Base-by-base conservation (phyloP, 768 basidiomycete species). In the Pulveroboletus sp. region DNA sequence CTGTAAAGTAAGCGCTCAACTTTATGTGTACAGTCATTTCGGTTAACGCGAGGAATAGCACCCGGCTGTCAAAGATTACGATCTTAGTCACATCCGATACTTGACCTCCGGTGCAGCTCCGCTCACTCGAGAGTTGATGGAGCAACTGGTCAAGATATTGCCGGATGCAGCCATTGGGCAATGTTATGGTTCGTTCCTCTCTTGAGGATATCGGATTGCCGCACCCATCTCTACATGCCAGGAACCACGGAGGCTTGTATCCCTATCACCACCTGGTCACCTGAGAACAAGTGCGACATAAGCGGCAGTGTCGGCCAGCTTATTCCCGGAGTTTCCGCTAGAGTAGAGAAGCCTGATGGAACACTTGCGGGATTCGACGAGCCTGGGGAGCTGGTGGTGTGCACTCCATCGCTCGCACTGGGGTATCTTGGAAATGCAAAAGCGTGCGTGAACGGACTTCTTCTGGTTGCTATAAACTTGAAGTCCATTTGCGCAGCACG, bases 341-440 rank as follows among this genome's bases (percentile, higher is more conserved):
- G 77, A 42, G 76, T 87, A 5, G 68, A 83, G 50, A 81, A 76
- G 61, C 56, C 73, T 24, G 83, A 86, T 60, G 82, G 83, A 4
- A 70, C 73, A 5, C 67, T 78, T 39, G 83, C 78, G 11, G 65
- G 62, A 6, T 78, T 80, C 52, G 79, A 78, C 30, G 82, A 86
- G 60, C 71, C 73, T 26, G 85, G 85, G 1, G 82, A 86, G 59
- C 65, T 87, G 4, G 66, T 84, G 2, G 74, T 85, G 6, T 76
- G 68, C 28, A 76, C 81, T 1, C 84, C 84, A 9, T 74, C 81
- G 1, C 76, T 83, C 70, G 74, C 84, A 7, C 59, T 82, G 46
- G 72, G 77, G 8, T 88, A 86, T 53, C 62, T 72, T 43, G 75
- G 80, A 48, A 80, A 86, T 63, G 72, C 73, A 46, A 59, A 75